These are phyloP conservation scores for Xerocomellus amylosporus DNA, from an alignment of 768 basidiomycete species.

Conservation along the genomic window DNA sequence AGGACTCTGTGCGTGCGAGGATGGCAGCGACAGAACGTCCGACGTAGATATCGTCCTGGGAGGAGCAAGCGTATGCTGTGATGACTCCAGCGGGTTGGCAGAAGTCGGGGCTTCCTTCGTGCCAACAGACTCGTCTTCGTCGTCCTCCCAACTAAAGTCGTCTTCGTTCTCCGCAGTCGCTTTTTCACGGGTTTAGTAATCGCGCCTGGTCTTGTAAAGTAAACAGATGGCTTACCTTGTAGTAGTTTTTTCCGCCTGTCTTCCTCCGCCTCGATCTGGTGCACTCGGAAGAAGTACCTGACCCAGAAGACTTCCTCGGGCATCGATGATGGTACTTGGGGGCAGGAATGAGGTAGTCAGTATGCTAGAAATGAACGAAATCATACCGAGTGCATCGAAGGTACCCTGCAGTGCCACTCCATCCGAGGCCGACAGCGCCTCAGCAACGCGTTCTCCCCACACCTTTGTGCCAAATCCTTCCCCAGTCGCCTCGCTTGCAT, in stretches of 20 bases:
- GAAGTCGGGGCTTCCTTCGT: constrained; percentile 1
- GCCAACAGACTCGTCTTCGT: constrained; percentile 65
- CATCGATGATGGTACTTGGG: constrained; percentile 68
- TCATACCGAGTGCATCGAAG: constrained; percentile 56
- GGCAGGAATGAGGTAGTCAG: constrained; percentile 3
- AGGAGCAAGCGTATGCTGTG: constrained; percentile 27
- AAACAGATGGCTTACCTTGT: constrained; percentile 46
- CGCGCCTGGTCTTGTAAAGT: not conserved
- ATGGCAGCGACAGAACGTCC: constrained; percentile 26
- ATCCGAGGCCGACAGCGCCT: constrained; percentile 49
- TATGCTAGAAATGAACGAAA: constrained; percentile 16
- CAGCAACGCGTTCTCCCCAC: constrained; percentile 54
- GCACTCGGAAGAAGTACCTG: constrained; percentile 84
- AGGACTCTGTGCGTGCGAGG: constrained; percentile 40
- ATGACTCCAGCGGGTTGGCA: constrained; percentile 16
- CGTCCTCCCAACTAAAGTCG: constrained; percentile 90
- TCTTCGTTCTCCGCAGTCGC: constrained; percentile 73
- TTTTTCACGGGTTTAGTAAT: constrained; percentile 24
- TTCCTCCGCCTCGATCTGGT: constrained; percentile 79
- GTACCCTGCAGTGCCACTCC: constrained; percentile 52
- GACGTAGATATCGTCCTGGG: constrained; percentile 16
- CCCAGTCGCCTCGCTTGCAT: constrained; percentile 54
- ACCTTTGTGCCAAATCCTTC: constrained; percentile 42
- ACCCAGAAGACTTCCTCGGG: constrained; percentile 74
- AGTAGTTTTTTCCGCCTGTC: constrained; percentile 74